These are phyloP conservation scores for Pyropia haitanensis DNA, from an alignment of 23 red algal species.

Conservation along the genomic window DNA sequence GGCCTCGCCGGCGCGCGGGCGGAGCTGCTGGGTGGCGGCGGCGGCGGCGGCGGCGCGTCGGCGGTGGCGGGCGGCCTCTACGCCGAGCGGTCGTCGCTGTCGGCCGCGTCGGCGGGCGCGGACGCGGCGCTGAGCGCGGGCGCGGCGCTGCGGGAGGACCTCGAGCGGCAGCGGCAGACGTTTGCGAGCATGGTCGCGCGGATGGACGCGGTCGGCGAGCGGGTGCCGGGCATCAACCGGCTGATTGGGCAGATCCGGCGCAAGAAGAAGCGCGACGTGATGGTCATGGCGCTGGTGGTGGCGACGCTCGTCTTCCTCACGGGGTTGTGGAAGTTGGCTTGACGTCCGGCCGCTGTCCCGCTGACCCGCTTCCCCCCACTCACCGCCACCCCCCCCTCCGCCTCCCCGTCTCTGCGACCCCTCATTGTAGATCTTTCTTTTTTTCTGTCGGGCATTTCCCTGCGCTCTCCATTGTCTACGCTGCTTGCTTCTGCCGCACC, in stretches of 20 bases:
- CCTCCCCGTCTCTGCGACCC: too few relatives aligned
- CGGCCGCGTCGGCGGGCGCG: conserved; percentile 22
- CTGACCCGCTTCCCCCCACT: too few relatives aligned
- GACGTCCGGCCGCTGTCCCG: too few relatives aligned
- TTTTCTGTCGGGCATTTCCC: too few relatives aligned
- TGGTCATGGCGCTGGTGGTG: conserved; percentile 51
- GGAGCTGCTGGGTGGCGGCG: background rate
- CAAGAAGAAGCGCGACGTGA: conserved; percentile 77
- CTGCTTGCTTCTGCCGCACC: too few relatives aligned
- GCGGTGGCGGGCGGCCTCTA: conserved; percentile 27
- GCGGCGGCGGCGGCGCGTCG: background rate
- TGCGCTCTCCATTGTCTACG: too few relatives aligned
- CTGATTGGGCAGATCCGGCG: conserved; percentile 77
- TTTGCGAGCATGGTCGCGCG: conserved; percentile 88
- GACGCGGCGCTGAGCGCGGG: conserved; percentile 62
- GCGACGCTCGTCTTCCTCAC: conserved; percentile 56
- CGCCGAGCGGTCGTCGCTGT: conserved; percentile 34
- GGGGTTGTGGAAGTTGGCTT: conserved; percentile 54
- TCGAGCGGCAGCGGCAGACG: conserved; percentile 76
- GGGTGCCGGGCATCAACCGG: conserved; percentile 57
- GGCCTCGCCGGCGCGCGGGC: conserved; percentile 19
- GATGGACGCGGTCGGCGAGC: conserved; percentile 70
- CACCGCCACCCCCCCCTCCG: too few relatives aligned
- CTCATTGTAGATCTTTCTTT: too few relatives aligned
- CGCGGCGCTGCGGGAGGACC: conserved; percentile 74